Evolutionary conservation across 108 stramenopile genomes (phyloP), one percentile per base, ranked within the genome.

Genomic region (Cyclotella choctawhatcheeana): DNA sequence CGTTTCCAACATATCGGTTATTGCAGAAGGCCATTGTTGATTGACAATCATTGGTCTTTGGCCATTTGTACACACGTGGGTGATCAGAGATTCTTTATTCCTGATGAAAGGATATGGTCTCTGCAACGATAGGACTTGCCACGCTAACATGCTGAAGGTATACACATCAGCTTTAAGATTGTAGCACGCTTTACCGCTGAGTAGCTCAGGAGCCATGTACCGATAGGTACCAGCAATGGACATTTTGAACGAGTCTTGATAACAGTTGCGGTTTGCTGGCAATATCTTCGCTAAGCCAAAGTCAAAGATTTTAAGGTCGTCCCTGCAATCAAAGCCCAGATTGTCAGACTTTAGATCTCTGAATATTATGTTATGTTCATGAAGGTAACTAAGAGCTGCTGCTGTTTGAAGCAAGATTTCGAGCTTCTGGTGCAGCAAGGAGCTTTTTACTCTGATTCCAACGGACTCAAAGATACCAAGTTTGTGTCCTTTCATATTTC

Each of bases 221-320:
- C 79, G 44, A 0, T 73, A 74, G 4, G 74, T 61, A 35, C 79
- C 79, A 52, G 79, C 79, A 16, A 73, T 58, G 2, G 44, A 48
- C 79, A 80, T 80, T 3, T 60, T 31, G 51, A 61, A 74, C 6
- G 0, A n/a, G 35, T 79, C 71, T 26, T 44, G 27, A 37, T 76
- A 33, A 3, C 76, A 66, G 48, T 60, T 35, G 5, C 68, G 67
- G 27, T 72, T 29, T 24, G 55, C 67, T n/a, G 83, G 85, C 44
- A 88, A 58, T 14, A 86, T 56, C 17, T 65, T 33, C 3, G 87
- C 85, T 18, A 88, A 58, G 1, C 87, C 87, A 64, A 88, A 86
- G 58, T 88, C 87, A 55, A 88, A 88, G 13, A 88, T 35, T 44
- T 86, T 85, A 1, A 85, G 53, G 50, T 84, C 78, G 2, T 70